Base-by-base conservation (phyloP, 768 basidiomycete genomes). In the Kwoniella bestiolae region DNA sequence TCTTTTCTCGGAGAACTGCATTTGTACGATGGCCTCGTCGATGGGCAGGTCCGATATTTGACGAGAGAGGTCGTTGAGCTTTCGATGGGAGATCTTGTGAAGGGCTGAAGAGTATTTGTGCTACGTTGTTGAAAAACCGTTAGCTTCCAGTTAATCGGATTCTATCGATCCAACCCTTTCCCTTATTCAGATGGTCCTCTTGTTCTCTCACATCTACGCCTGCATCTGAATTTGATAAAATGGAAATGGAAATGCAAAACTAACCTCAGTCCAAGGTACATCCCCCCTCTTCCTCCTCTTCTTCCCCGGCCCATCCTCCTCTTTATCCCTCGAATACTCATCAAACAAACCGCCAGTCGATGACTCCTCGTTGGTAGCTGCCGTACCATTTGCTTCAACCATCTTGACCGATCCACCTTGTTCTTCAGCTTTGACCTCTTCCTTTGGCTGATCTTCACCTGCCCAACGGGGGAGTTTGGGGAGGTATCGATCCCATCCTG, bases 1-100 rank as follows among this genome's bases (percentile, higher is more conserved):
- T 25, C 92, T 86, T 83, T 99, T 99, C 80, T 94, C 90, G 68
- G 90, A 92, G 81, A 96, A 97, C 79, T 90, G 87, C 91, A 98
- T 94, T 75, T 99, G 95, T 63, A 97, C 83, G 78, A 99, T 95
- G 35, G 95, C 95, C 71, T 89, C 87, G 82, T 97, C 94, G 65
- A 97, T 89, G 18, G 94, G 94, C 73, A 92, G 90, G 21, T 91
- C 90, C 2, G 91, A 85, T 68, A 99, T 90, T 80, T 96, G 92
- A 31, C 87, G 85, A 8, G 81, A 90, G 45, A 99, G 85, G 84
- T 88, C 86, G 81, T 95, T 94, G 62, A 99, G 84, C 80, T 97
- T 99, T 61, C 94, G 87, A 3, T 77, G 80, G 2, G 93, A 95
- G 46, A 94, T 91, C 82, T 94, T 94, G 85, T 96, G 95, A 79